These are phyloP conservation scores for Flaveria ramosissima DNA, from an alignment of 129 eudicot genomes.

Conservation along the genomic window DNA sequence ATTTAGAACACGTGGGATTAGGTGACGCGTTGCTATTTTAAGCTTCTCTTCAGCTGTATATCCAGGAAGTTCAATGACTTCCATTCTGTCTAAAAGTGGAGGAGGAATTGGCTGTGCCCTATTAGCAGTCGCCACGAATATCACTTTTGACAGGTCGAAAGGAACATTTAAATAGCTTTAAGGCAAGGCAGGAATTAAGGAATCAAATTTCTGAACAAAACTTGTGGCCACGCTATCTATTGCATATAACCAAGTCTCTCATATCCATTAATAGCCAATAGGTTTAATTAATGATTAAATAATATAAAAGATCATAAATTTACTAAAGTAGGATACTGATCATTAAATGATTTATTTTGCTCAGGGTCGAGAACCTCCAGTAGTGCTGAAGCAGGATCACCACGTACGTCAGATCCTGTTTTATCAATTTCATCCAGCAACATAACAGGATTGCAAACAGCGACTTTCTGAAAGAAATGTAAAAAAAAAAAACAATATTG, in stretches of 20 bases:
- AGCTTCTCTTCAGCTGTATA: conserved; percentile 98
- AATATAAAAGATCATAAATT: neutral
- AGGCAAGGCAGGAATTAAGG: conserved; percentile 50
- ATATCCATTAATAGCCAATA: neutral
- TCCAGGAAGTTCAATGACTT: conserved; percentile 96
- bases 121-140: conserved; percentile 98
- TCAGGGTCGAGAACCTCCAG: conserved; percentile 99
- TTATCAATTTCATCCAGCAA: conserved; percentile 98
- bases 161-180: conserved; percentile 94
- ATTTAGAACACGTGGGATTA: conserved; percentile 90
- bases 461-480: conserved; percentile 61
- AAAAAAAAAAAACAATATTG: neutral
- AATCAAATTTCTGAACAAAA: conserved; percentile 18
- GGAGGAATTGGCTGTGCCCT: conserved; percentile 94
- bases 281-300: neutral
- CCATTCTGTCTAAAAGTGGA: conserved; percentile 93
- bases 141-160: conserved; percentile 87
- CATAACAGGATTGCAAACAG: conserved; percentile 94
- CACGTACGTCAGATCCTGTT: conserved; percentile 97
- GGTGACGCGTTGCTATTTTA: conserved; percentile 74
- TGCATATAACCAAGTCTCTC: conserved; percentile 18
- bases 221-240: neutral
- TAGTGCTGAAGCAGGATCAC: conserved; percentile 97
- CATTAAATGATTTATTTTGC: conserved; percentile 88
- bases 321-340: conserved; percentile 78